Evolutionary conservation across 768 basidiomycete genomes (phyloP).

Genomic region (Hortiboletus campestris): DNA sequence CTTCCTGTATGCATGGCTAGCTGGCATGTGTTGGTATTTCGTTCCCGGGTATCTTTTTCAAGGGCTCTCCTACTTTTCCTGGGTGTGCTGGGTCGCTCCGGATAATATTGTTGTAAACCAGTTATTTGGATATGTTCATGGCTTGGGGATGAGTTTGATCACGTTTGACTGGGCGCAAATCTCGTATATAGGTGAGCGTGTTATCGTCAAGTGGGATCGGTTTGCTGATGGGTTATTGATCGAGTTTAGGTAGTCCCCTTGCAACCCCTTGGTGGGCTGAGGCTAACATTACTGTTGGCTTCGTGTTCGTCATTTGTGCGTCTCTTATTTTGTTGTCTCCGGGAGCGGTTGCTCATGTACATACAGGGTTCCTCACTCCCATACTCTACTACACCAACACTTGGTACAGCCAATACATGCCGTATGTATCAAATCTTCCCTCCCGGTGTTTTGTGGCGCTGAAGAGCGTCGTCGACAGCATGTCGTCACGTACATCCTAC

Average conservation of each 20-base stretch:
- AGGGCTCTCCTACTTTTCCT: conserved; percentile 58
- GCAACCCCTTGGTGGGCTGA: conserved; percentile 84
- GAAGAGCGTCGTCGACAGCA: conserved; percentile 29
- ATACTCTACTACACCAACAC: conserved; percentile 66
- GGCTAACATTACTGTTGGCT: conserved; percentile 62
- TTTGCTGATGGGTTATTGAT: background rate
- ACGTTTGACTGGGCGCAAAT: conserved; percentile 85
- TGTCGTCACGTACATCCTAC: conserved; percentile 63
- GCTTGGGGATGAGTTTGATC: conserved; percentile 67
- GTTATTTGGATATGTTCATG: conserved; percentile 59
- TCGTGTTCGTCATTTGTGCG: conserved; percentile 67
- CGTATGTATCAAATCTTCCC: conserved; percentile 34
- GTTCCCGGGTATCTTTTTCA: conserved; percentile 75
- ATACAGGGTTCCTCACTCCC: conserved; percentile 54
- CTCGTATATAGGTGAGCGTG: conserved; percentile 26
- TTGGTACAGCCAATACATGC: conserved; percentile 58
- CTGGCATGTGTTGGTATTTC: conserved; percentile 45
- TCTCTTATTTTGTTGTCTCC: conserved; percentile 35
- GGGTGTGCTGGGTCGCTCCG: conserved; percentile 69
- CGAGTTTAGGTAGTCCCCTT: conserved; percentile 45
- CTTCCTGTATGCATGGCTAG: conserved; percentile 44
- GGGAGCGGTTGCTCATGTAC: conserved; percentile 51
- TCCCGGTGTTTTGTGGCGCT: background rate
- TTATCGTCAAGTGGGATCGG: background rate
- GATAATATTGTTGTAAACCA: conserved; percentile 69